Evolutionary conservation across 177 flowering plant species (phyloP).

Genomic region (Vitis hybrid): DNA sequence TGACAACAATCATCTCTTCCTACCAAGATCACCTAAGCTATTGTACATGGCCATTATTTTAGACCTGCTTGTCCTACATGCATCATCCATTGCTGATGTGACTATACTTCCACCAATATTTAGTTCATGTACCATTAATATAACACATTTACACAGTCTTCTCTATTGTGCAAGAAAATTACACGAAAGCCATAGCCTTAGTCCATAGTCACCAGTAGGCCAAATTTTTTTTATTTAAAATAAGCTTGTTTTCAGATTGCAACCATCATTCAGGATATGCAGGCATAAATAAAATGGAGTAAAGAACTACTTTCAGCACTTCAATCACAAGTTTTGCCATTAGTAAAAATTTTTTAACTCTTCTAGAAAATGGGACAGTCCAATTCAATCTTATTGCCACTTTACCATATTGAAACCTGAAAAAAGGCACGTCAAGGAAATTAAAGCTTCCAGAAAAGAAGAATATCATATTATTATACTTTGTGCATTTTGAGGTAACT

Average conservation of each 20-base stretch:
- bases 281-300: background rate
- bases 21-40: constrained; percentile 88
- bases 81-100: constrained; percentile 78
- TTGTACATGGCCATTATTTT: constrained; percentile 77
- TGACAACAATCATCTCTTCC: constrained; percentile 9
- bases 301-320: background rate
- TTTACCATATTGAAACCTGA: no score
- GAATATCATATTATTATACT: no score
- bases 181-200: background rate
- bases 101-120: constrained; percentile 86
- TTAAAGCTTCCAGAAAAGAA: no score
- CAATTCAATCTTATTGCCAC: no score
- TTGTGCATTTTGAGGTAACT: no score
- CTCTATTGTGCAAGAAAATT: background rate
- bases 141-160: background rate
- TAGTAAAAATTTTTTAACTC: no score
- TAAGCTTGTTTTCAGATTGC: no score
- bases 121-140: constrained; percentile 55
- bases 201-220: background rate
- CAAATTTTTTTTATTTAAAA: background rate
- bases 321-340: background rate
- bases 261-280: no score
- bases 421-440: no score
- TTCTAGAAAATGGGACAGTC: background rate
- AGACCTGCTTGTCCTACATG: constrained; percentile 71